Conservation (phyloP, 106 monocot genomes). For the Chionographis japonica region DNA sequence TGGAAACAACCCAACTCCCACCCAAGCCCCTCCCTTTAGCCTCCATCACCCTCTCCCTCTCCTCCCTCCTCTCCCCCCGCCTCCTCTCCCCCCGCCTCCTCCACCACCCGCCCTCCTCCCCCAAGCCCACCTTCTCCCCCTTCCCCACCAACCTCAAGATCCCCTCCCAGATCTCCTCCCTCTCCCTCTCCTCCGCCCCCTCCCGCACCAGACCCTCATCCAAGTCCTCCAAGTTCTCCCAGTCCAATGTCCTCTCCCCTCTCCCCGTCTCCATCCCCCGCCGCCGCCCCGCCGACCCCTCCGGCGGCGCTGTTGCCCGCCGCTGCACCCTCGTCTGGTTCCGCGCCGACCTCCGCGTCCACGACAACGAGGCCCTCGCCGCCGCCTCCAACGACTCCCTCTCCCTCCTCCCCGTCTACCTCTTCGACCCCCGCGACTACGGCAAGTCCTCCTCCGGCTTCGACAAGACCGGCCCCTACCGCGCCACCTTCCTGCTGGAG, state of each 20-base stretch:
- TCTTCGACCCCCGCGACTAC: slow-evolving; percentile 91
- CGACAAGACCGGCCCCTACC: slow-evolving; percentile 83
- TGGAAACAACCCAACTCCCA: no score
- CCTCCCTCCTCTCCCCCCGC: slow-evolving; percentile 28
- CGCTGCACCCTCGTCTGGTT: slow-evolving; percentile 84
- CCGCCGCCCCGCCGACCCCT: slow-evolving; percentile 48
- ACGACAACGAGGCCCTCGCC: slow-evolving; percentile 85
- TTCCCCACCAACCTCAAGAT: slow-evolving; percentile 47
- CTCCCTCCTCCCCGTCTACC: slow-evolving; percentile 83
- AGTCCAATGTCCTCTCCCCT: slow-evolving; percentile 28
- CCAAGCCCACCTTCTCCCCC: slow-evolving; percentile 20
- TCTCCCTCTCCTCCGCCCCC: slow-evolving; percentile 17
- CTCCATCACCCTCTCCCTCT: slow-evolving; percentile 20
- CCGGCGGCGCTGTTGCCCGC: slow-evolving; percentile 44
- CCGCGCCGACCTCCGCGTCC: slow-evolving; percentile 89
- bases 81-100: slow-evolving; percentile 24
- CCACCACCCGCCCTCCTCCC: slow-evolving; percentile 14
- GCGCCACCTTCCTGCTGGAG: slow-evolving; percentile 73
- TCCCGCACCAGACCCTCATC: slow-evolving; percentile 9
- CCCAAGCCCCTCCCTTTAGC: background rate
- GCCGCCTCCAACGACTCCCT: slow-evolving; percentile 56
- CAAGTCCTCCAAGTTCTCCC: slow-evolving; percentile 4
- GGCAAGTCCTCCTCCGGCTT: slow-evolving; percentile 83
- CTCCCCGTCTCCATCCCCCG: slow-evolving; percentile 26
- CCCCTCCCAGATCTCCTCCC: slow-evolving; percentile 46